Evolutionary conservation across 1,284 basidiomycete species (phyloP), one percentile per base, ranked within the genome.

Genomic region (Puccinia horiana): DNA sequence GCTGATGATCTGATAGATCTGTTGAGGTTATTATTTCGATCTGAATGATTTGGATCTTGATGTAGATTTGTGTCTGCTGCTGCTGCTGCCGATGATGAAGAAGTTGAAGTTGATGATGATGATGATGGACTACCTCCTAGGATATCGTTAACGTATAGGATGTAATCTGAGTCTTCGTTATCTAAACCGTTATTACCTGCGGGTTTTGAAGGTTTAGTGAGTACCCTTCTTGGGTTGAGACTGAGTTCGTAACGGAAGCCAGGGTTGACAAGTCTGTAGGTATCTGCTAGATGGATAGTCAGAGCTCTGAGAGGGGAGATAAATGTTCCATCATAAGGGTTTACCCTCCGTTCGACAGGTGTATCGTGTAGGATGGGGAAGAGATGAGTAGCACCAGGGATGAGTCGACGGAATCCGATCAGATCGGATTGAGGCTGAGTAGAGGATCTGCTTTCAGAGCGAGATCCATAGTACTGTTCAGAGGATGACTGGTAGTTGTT

Each of bases 121-220:
- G 72, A 74, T 14, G 77, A 26, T n/a, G 65, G 54, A 40, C 77
- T 69, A 26, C 77, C 92, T 3, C 95, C 95, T 77, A 98, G 88
- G 89, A 94, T 94, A 86, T 98, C 95, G 86, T 98, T 98, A 85
- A 98, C 95, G 87, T 96, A 98, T 83, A 98, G 90, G 86, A 98
- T 97, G 85, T 98, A 98, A 87, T 98, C 95, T 86, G 94, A 95
- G 86, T 98, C 95, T 85, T 97, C 95, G 85, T 98, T 98, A 88
- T 98, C 95, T 84, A 92, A 95, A 0, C 95, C 95, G 83, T 97
- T 94, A 86, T 98, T 98, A 87, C 95, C 93, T 0, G 91, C 90
- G 0, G 94, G 93, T 87, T 96, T 96, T 89, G 93, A 94, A 54
- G 96, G 95, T 88, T 98, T 98, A 37, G 96, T 98, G 83, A 98